Evolutionary conservation across 257 asterid genomes (phyloP).

Genomic region (Euphrasia confusa): DNA sequence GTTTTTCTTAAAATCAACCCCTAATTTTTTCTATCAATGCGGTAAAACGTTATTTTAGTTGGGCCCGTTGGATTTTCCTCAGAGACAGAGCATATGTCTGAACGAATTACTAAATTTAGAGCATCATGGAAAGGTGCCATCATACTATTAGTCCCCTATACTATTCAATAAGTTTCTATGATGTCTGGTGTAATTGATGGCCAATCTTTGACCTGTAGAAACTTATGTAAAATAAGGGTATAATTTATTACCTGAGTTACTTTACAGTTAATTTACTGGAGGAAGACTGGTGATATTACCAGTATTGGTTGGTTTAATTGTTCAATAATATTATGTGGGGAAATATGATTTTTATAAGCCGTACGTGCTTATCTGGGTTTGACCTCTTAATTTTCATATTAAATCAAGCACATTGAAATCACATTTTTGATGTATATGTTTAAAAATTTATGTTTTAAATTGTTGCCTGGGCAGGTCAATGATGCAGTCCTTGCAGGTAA

Average conservation of each 20-base stretch:
- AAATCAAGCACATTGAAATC: not conserved
- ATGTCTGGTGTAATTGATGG: not conserved
- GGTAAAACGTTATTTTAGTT: slow-evolving; percentile 34
- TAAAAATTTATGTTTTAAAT: slow-evolving; percentile 18
- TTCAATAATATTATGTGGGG: slow-evolving; percentile 1
- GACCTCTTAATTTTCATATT: not conserved
- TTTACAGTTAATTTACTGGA: too few species aligned
- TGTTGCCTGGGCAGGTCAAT: slow-evolving; percentile 55
- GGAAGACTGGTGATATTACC: not conserved
- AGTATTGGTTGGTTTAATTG: slow-evolving; percentile 6
- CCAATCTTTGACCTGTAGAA: not conserved
- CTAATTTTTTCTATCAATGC: too few species aligned
- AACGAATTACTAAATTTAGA: slow-evolving; percentile 43
- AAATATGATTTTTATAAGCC: not conserved
- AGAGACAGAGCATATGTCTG: slow-evolving; percentile 47
- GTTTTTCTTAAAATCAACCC: not conserved
- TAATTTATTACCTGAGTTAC: slow-evolving; percentile 1
- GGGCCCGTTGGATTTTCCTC: slow-evolving; percentile 82
- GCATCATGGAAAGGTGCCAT: slow-evolving; percentile 76
- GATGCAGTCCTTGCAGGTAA: slow-evolving; percentile 69
- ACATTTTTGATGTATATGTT: slow-evolving; percentile 18
- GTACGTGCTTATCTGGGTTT: not conserved
- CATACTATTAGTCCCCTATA: too few species aligned
- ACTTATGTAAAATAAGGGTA: slow-evolving; percentile 1
- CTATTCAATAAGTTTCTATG: not conserved